Conservation (phyloP, 1,284 basidiomycete species). For the Sporisorium reilianum region DNA sequence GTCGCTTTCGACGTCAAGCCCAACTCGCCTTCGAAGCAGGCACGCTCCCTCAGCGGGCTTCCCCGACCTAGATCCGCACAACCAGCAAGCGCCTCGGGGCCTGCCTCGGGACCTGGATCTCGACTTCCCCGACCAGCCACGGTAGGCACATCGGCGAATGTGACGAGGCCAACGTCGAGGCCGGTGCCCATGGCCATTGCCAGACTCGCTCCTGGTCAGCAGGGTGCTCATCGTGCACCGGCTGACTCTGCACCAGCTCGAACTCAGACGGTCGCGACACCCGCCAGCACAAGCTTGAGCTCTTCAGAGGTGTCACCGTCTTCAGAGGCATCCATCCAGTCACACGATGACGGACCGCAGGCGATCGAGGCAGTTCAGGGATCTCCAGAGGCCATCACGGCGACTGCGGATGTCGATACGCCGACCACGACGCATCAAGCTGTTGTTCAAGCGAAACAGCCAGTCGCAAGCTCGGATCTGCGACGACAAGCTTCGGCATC, state of each 20-base stretch:
- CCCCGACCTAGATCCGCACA: conserved; percentile 27
- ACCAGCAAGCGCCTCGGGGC: not conserved
- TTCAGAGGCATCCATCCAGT: conserved; percentile 1
- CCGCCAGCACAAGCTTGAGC: not conserved
- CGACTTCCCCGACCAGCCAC: conserved; percentile 42
- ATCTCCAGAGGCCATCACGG: not conserved
- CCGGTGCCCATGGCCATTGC: conserved; percentile 43
- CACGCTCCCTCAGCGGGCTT: conserved; percentile 29
- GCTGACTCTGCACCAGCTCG: not conserved
- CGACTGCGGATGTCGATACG: not conserved
- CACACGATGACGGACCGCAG: not conserved
- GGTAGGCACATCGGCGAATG: conserved; percentile 1
- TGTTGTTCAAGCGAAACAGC: not conserved
- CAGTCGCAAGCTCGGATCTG: not conserved
- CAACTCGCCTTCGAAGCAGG: conserved; percentile 30
- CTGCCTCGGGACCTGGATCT: conserved; percentile 23
- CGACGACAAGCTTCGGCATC: conserved; percentile 12
- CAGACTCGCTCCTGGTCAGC: conserved; percentile 32
- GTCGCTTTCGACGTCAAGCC: conserved; percentile 17
- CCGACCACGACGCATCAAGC: not conserved
- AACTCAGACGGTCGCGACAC: not conserved
- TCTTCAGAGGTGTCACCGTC: not conserved
- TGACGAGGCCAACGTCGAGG: conserved; percentile 13
- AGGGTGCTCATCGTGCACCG: conserved; percentile 1
- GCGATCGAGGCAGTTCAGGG: not conserved